Evolutionary conservation across 345 rosid species (phyloP).

Genomic region (Boechera retrofracta): DNA sequence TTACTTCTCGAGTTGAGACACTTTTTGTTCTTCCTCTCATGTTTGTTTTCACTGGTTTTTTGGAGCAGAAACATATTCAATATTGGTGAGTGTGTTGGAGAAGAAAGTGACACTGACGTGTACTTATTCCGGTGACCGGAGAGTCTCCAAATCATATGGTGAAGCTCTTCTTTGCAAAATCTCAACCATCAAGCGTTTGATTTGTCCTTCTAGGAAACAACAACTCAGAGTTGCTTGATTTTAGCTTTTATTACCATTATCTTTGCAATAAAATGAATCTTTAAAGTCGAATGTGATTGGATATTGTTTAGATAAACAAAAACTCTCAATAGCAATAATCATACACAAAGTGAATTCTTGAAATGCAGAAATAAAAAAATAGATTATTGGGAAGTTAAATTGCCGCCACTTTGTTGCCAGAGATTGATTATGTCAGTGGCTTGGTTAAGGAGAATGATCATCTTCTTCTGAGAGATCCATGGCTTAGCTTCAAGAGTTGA

Average conservation of each 20-base stretch:
- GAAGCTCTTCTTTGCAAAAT: slow-evolving; percentile 56
- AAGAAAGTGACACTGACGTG: slow-evolving; percentile 76
- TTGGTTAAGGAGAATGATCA: slow-evolving; percentile 82
- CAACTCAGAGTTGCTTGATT: slow-evolving; percentile 15
- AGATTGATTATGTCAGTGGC: slow-evolving; percentile 86
- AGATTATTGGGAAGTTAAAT: slow-evolving; percentile 49
- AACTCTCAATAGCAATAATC: slow-evolving; percentile 11
- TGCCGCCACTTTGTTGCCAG: slow-evolving; percentile 92
- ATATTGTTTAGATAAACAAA: slow-evolving; percentile 19
- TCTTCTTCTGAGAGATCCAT: slow-evolving; percentile 82
- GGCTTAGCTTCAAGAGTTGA: slow-evolving; percentile 73
- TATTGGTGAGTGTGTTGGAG: slow-evolving; percentile 68
- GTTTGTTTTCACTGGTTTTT: not conserved
- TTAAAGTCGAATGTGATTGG: slow-evolving; percentile 1
- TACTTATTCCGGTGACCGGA: slow-evolving; percentile 54
- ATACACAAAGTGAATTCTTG: slow-evolving; percentile 8
- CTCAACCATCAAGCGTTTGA: slow-evolving; percentile 57
- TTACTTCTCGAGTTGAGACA: not conserved
- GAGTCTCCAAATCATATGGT: slow-evolving; percentile 38
- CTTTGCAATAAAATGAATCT: slow-evolving; percentile 17
- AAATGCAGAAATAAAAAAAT: slow-evolving; percentile 4
- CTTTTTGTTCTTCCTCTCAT: not conserved
- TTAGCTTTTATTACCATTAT: not conserved
- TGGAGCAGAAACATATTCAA: slow-evolving; percentile 73
- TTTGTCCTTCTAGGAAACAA: slow-evolving; percentile 48